Evolutionary conservation across 2,329 filamentous ascomycete species (phyloP).

Genomic region (Lasiodiplodia theobromae): DNA sequence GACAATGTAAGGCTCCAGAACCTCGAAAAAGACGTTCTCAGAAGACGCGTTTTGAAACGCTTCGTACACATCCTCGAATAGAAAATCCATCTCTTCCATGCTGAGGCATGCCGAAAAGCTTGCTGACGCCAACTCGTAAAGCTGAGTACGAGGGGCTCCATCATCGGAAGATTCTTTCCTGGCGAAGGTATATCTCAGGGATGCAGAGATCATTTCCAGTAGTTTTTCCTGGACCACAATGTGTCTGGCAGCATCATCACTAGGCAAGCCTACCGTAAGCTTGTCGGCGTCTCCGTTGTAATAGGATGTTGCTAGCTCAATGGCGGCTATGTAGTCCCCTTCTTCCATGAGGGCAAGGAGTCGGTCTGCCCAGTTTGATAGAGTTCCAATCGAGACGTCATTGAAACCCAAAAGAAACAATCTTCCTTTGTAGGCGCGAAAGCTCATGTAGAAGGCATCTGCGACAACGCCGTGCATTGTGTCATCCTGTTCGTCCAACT

Average conservation of each 20-base stretch:
- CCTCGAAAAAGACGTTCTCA: constrained; percentile 82
- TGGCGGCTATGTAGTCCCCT: constrained; percentile 93
- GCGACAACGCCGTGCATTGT: constrained; percentile 96
- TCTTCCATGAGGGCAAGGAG: constrained; percentile 93
- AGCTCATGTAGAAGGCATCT: constrained; percentile 98
- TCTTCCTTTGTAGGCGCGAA: constrained; percentile 92
- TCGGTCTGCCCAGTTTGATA: constrained; percentile 97
- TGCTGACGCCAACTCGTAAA: constrained; percentile 80
- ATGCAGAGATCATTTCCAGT: constrained; percentile 91
- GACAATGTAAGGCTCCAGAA: constrained; percentile 86
- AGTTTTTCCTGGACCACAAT: constrained; percentile 86
- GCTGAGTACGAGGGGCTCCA: constrained; percentile 63
- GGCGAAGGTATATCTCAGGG: constrained; percentile 85
- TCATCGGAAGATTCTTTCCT: constrained; percentile 60
- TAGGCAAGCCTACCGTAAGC: constrained; percentile 89
- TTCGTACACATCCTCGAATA: constrained; percentile 91
- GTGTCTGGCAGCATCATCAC: constrained; percentile 78
- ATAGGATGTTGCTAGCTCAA: constrained; percentile 88
- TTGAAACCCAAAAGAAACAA: constrained; percentile 94
- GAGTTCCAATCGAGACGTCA: constrained; percentile 85
- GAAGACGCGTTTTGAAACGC: constrained; percentile 82
- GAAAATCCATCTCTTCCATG: constrained; percentile 78
- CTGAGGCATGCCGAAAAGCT: constrained; percentile 84
- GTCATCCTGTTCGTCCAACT: constrained; percentile 82
- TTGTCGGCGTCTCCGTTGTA: constrained; percentile 93